A percentile compares a stretch with the other conserved stretches of the same genome.
phyloP scores from a whole-genome alignment of 1,284 basidiomycete species.

The Malassezia obtusa region DNA sequence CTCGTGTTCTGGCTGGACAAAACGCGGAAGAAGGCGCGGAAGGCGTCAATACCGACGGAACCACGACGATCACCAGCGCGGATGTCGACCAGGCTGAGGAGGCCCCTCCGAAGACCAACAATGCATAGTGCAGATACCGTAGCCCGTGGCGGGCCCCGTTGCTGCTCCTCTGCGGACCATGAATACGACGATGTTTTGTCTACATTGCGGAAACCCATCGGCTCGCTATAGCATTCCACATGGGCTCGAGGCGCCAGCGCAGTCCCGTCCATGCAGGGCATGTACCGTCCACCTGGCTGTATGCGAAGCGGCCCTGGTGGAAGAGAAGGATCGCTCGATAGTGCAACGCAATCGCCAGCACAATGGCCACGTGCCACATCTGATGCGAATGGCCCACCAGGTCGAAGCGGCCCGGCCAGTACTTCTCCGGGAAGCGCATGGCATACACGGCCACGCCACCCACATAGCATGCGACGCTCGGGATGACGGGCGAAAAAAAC shows the following conservation, averaged over 20 bases:
- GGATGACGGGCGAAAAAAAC: slow-evolving; percentile 43
- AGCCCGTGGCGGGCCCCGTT: background rate
- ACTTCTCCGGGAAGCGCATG: slow-evolving; percentile 39
- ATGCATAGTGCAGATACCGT: slow-evolving; percentile 1
- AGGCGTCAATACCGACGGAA: background rate
- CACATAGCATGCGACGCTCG: slow-evolving; percentile 35
- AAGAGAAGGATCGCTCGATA: slow-evolving; percentile 38
- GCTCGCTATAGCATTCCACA: background rate
- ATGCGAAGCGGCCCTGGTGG: slow-evolving; percentile 38
- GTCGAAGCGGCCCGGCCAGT: slow-evolving; percentile 40
- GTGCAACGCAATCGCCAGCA: slow-evolving; percentile 41
- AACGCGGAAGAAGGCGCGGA: slow-evolving; percentile 20
- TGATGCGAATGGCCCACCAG: slow-evolving; percentile 44
- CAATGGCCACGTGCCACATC: slow-evolving; percentile 44
- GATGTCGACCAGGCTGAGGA: background rate
- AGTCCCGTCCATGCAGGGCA: background rate
- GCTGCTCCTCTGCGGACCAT: background rate
- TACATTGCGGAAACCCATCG: too few species aligned
- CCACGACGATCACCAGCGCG: background rate
- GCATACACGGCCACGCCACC: slow-evolving; percentile 41
- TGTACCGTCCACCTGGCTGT: slow-evolving; percentile 18
- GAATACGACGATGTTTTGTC: background rate
- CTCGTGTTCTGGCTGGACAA: slow-evolving; percentile 33
- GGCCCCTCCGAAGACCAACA: background rate
- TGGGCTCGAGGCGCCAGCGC: background rate